Percentiles rank a stretch among this genome's conserved stretches.
Evolutionary conservation across 1,284 basidiomycete genomes (phyloP).

Genomic region (Apiotrichum laibachii): DNA sequence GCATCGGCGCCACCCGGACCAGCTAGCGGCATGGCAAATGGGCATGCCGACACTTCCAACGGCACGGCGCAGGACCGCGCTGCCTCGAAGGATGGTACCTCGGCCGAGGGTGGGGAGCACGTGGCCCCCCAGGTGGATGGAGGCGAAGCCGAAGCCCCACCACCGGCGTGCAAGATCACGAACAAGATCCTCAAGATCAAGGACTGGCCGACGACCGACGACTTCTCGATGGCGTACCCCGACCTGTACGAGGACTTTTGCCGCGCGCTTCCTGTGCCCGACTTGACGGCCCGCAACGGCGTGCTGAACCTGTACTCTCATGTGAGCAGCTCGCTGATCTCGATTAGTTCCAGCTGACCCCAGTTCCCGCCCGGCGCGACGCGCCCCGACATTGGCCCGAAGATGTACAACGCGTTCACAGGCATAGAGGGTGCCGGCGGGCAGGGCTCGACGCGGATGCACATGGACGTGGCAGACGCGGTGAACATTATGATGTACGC

Average conservation of each 20-base stretch:
- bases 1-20: too few relatives aligned
- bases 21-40: neutral
- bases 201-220: constrained; percentile 87
- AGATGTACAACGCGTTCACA: constrained; percentile 56
- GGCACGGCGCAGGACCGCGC: neutral
- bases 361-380: constrained; percentile 82
- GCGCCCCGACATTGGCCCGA: constrained; percentile 79
- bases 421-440: constrained; percentile 27
- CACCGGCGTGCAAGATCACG: constrained; percentile 38
- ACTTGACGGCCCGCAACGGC: constrained; percentile 83
- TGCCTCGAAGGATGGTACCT: too few relatives aligned
- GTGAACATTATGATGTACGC: constrained; percentile 87
- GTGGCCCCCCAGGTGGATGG: neutral
- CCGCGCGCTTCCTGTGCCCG: constrained; percentile 76
- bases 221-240: constrained; percentile 79
- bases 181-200: constrained; percentile 74
- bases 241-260: constrained; percentile 85
- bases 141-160: neutral
- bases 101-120: neutral
- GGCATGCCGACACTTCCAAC: neutral
- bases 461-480: constrained; percentile 96
- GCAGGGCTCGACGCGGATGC: constrained; percentile 64
- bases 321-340: constrained; percentile 27
- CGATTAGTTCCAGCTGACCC: constrained; percentile 42
- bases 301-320: constrained; percentile 71